Base-by-base conservation (phyloP, 306 rosid species). In the Prinsepia uniflora region DNA sequence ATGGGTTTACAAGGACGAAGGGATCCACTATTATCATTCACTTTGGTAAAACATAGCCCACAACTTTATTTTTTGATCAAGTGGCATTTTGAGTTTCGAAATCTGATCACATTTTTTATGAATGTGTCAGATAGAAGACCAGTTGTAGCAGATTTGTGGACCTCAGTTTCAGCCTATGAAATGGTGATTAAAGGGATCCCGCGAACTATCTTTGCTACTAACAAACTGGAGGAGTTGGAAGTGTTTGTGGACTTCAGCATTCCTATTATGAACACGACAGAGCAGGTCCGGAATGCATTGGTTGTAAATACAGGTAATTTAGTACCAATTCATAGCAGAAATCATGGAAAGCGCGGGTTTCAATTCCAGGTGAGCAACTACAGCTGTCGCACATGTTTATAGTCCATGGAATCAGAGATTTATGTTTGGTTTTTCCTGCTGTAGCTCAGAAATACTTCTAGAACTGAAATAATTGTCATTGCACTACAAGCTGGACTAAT, bases 141-240 rank as follows among this genome's bases (percentile, higher is more conserved):
- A 19, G 86, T 86, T 59, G 72, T 52, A 39, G 89, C 75, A 49
- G 95, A 88, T 68, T 78, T 88, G 43, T 88, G 95, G 95, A 80
- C 95, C 36, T 73, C 89, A n/a, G 86, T 86, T 78, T 84, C 91
- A 62, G 83, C 91, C 14, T 79, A 82, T 13, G 95, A 80, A 79
- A 55, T 88, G 81, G 72, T 76, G 75, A 79, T 86, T 30, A 70
- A 80, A 48, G 88, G 84, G 60, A 72, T 79, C 69, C 89, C 86
- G 70, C 82, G 95, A 76, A 88, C 95, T 39, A 85, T 88, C 20
- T 39, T 80, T 70, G 86, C 91, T 70, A 86, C 91, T 40, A 78
- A 80, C 68, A 84, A 86, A 82, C 43, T 72, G 67, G 89, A 82
- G 66, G 86, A 86, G 68, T 13, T 88, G 73, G 50, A 75, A 42